A percentile compares a stretch with the other conserved stretches of the same genome.
phyloP scores from a whole-genome alignment of 2,329 filamentous ascomycete genomes.

The Cordyceps pruinosa region DNA sequence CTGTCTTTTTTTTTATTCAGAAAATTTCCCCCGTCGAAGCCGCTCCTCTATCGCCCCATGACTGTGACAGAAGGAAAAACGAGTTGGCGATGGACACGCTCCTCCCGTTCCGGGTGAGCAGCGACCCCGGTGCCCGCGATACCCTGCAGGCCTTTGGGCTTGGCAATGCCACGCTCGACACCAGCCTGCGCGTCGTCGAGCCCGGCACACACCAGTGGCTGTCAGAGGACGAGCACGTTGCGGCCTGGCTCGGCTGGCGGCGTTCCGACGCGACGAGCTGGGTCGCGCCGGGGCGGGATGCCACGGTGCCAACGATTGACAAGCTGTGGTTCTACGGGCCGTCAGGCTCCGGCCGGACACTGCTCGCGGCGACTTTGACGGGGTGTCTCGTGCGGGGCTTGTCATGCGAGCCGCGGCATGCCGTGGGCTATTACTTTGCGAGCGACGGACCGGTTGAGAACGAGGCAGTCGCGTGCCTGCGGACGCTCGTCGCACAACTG shows the following conservation, averaged over 20 bases:
- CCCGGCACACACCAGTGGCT: conserved; percentile 4
- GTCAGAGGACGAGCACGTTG: neutral
- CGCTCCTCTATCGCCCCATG: neutral
- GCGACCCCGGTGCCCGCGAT: neutral
- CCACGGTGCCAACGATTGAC: neutral
- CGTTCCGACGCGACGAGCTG: neutral
- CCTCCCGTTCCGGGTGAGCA: neutral
- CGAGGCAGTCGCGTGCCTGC: neutral
- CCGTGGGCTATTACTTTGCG: conserved; percentile 2
- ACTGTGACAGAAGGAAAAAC: neutral
- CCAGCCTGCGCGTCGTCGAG: neutral
- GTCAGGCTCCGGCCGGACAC: neutral
- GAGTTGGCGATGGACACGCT: neutral
- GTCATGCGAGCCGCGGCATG: neutral
- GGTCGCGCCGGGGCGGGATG: conserved; percentile 5
- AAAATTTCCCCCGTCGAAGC: neutral
- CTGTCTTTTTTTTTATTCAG: neutral
- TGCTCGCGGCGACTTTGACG: neutral
- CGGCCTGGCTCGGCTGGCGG: conserved; percentile 4
- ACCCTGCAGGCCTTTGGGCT: neutral
- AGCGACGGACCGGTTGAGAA: neutral
- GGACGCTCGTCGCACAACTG: neutral
- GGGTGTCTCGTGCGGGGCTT: neutral
- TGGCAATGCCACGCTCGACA: neutral
- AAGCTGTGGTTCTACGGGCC: conserved; percentile 9